These are phyloP conservation scores for Diplodia seriata DNA, from an alignment of 2,329 filamentous ascomycete species.

Conservation along the genomic window DNA sequence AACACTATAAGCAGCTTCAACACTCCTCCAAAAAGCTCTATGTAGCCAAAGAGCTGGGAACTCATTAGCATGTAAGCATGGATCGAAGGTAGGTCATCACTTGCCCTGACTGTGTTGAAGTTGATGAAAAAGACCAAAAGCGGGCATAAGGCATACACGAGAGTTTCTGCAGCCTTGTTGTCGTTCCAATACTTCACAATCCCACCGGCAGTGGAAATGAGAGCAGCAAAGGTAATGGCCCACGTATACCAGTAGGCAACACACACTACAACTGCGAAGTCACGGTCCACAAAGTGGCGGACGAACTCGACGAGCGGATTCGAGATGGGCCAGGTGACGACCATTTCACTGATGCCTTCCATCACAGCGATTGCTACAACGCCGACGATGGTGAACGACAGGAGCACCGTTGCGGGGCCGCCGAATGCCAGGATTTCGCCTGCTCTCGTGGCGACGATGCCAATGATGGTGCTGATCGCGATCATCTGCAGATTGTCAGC, in stretches of 20 bases:
- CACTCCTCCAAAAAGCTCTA: slow-evolving; percentile 29
- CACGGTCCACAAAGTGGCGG: slow-evolving; percentile 47
- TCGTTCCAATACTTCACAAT: slow-evolving; percentile 42
- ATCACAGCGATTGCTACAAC: slow-evolving; percentile 46
- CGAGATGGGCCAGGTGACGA: slow-evolving; percentile 48
- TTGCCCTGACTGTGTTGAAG: slow-evolving; percentile 26
- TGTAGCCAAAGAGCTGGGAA: slow-evolving; percentile 24
- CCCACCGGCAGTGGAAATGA: slow-evolving; percentile 40
- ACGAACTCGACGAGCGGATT: slow-evolving; percentile 49
- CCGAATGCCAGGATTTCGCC: slow-evolving; percentile 46
- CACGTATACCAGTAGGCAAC: slow-evolving; percentile 49
- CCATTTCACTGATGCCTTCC: slow-evolving; percentile 51
- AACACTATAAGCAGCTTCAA: slow-evolving; percentile 27
- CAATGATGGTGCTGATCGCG: slow-evolving; percentile 46
- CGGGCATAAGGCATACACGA: slow-evolving; percentile 25
- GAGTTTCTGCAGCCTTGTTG: slow-evolving; percentile 9
- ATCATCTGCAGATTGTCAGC: slow-evolving; percentile 43
- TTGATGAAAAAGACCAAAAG: slow-evolving; percentile 28
- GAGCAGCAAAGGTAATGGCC: slow-evolving; percentile 41
- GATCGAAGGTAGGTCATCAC: background rate
- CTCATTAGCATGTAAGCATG: background rate
- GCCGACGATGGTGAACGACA: slow-evolving; percentile 45
- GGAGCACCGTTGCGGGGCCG: slow-evolving; percentile 44
- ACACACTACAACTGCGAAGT: slow-evolving; percentile 47
- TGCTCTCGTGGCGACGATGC: slow-evolving; percentile 41